Conservation (phyloP, 345 rosid species). For the Dovyalis caffra region DNA sequence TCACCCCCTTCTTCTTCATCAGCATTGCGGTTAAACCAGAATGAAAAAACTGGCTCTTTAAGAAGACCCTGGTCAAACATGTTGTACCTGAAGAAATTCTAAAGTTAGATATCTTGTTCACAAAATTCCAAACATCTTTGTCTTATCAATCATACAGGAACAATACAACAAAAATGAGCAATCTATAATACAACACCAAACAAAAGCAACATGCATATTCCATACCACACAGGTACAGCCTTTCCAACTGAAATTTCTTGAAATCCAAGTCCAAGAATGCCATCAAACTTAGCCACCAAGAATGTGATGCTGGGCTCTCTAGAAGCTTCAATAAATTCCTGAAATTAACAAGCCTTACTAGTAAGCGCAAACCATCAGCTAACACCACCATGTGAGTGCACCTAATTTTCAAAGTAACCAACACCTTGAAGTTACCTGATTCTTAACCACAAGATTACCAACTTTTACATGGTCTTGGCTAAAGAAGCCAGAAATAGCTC, state of each 20-base stretch:
- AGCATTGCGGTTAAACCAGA: slow-evolving; percentile 83
- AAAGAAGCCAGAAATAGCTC: slow-evolving; percentile 68
- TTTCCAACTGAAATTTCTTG: slow-evolving; percentile 86
- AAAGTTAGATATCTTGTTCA: slow-evolving; percentile 8
- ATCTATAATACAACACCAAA: background rate
- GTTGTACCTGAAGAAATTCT: slow-evolving; percentile 61
- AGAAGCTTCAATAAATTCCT: slow-evolving; percentile 95
- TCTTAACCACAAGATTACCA: slow-evolving; percentile 68
- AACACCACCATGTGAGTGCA: background rate
- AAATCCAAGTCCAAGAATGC: slow-evolving; percentile 93
- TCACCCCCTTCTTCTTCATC: slow-evolving; percentile 83
- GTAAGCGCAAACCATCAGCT: background rate
- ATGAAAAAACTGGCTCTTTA: slow-evolving; percentile 78
- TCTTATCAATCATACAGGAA: background rate
- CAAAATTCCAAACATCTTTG: slow-evolving; percentile 1
- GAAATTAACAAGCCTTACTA: slow-evolving; percentile 5
- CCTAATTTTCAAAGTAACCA: slow-evolving; percentile 1
- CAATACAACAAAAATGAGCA: background rate
- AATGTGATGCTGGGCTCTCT: slow-evolving; percentile 79
- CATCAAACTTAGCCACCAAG: slow-evolving; percentile 86
- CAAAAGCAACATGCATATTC: background rate
- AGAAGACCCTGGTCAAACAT: slow-evolving; percentile 77
- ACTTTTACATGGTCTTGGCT: slow-evolving; percentile 73
- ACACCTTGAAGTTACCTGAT: slow-evolving; percentile 46
- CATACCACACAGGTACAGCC: slow-evolving; percentile 80